Evolutionary conservation across 176 grass and related monocot genomes (phyloP), one percentile per base, ranked within the genome.

Genomic region (Carex scoparia): DNA sequence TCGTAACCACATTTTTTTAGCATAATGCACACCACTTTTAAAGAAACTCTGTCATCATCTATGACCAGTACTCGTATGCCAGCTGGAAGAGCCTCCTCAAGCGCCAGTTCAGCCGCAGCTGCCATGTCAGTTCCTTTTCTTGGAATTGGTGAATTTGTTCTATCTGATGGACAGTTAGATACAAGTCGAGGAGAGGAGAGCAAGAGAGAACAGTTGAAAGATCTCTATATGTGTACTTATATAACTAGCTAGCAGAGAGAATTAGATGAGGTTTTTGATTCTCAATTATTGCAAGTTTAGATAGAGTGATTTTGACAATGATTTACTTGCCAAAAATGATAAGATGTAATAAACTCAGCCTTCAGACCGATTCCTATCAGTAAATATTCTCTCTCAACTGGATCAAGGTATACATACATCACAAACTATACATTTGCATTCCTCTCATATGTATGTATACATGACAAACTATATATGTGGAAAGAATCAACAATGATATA

Each of bases 61-160:
- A 94, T 85, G 40, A 85, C 92, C 53, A 94, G 90, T 28, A 94
- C 92, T 53, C 89, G 82, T 84, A 94, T 89, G 58, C 92, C 92
- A 15, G 87, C 65, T 40, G 92, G 92, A 84, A 42, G 3, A 42
- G 6, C 67, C 14, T 70, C 67, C 67, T 70, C 37, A 18, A 44
- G 35, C 15, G 5, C 14, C 37, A 70, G 67, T 6, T 44, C 33
- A 44, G 15, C 37, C 15, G 13, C 42, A 0, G 67, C 16, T 70
- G 15, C n/a, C 67, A 44, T 44, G 16, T 44, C 33, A 44, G 67
- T 70, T 70, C 37, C 67, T 33, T 0, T 69, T 13, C 14, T 70
- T 44, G 67, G 15, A 44, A 70, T 70, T 8, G 35, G 14, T n/a
- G 9, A 18, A 8, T 70, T 8, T 40, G 5, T 70, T 37, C 40